Conservation (phyloP, 768 basidiomycete species). For the Lactarius psammicola region DNA sequence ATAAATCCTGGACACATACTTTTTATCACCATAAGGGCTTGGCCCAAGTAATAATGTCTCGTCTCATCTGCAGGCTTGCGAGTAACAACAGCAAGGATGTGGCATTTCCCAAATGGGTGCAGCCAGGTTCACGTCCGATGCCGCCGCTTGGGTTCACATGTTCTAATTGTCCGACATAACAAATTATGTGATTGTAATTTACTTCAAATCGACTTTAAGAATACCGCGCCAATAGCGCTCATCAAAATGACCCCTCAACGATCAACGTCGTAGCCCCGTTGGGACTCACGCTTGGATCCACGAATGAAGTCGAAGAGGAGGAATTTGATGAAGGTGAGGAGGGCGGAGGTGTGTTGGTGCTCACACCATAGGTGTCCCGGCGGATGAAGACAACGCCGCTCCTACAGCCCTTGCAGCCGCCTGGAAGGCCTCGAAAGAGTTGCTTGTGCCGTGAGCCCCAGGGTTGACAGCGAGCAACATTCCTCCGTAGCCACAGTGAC, state of each 20-base stretch:
- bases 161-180: background rate
- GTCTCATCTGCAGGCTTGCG: no score
- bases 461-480: conserved; percentile 38
- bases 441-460: background rate
- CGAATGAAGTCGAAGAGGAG: conserved; percentile 35
- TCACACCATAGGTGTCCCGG: background rate
- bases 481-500: conserved; percentile 31
- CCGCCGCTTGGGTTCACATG: no score
- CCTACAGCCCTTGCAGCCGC: conserved; percentile 10
- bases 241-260: conserved; percentile 32
- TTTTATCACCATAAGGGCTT: background rate
- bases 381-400: background rate
- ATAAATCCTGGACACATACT: background rate
- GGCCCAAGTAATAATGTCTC: no score
- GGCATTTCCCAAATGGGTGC: no score
- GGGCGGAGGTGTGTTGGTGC: conserved; percentile 34
- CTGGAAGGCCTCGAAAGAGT: conserved; percentile 17
- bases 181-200: background rate
- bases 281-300: no score
- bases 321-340: conserved; percentile 22
- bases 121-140: no score
- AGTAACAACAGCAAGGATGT: no score
- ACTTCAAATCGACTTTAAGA: background rate
- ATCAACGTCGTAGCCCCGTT: background rate
- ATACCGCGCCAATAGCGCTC: conserved; percentile 40